phyloP scores from a whole-genome alignment of 495 filamentous ascomycete genomes.

The Parathielavia appendiculata region DNA sequence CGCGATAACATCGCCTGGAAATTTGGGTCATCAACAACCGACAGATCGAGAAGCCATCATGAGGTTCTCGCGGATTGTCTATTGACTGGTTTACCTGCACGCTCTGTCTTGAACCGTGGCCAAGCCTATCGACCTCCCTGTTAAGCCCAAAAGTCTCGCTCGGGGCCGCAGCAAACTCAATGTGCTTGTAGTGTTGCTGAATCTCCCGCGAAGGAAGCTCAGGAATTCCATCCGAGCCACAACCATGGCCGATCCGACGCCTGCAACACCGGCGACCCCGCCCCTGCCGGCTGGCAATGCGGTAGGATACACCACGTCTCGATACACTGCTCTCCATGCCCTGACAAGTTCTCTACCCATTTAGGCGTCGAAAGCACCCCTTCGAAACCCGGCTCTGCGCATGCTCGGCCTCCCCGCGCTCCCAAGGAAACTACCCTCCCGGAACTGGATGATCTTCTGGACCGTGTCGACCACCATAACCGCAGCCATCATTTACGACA shows the following conservation, averaged over 20 bases:
- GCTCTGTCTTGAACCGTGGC: constrained; percentile 7
- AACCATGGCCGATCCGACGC: constrained; percentile 30
- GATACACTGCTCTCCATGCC: too few species aligned
- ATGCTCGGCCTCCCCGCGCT: constrained; percentile 81
- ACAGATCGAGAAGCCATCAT: background rate
- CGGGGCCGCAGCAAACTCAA: constrained; percentile 10
- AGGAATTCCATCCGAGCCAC: constrained; percentile 5
- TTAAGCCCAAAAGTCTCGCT: background rate
- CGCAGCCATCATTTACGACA: constrained; percentile 79
- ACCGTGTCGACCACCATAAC: constrained; percentile 71
- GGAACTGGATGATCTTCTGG: constrained; percentile 97
- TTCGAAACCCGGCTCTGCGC: constrained; percentile 61
- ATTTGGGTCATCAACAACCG: constrained; percentile 3
- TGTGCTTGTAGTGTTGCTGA: constrained; percentile 22
- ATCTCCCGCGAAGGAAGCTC: constrained; percentile 16
- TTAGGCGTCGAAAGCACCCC: constrained; percentile 42
- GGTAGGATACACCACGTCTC: constrained; percentile 13
- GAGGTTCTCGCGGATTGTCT: background rate
- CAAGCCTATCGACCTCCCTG: constrained; percentile 7
- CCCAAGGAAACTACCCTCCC: constrained; percentile 80
- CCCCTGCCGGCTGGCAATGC: constrained; percentile 15
- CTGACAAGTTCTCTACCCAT: constrained; percentile 21
- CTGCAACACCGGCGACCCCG: constrained; percentile 12
- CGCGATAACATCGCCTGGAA: constrained; percentile 8
- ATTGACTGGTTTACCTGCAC: background rate